phyloP scores from a whole-genome alignment of 176 grass and related monocot species.

The Oryza glaberrima region DNA sequence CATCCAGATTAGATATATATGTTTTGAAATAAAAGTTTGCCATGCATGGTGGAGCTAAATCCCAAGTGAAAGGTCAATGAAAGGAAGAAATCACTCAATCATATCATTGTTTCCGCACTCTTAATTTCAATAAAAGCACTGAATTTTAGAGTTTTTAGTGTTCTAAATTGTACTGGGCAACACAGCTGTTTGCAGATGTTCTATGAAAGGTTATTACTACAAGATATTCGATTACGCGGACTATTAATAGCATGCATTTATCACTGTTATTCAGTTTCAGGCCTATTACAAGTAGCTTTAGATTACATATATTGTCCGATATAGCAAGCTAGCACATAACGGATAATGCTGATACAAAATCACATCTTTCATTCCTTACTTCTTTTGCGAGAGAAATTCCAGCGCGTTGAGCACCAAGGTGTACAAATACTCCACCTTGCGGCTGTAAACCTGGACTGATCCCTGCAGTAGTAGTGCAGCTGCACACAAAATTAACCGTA shows the following conservation, averaged over 20 bases:
- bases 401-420: conserved; percentile 77
- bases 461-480: conserved; percentile 90
- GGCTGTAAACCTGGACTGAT: conserved; percentile 89
- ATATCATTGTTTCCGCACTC: neutral
- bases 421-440: conserved; percentile 97
- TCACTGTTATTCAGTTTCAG: conserved; percentile 16
- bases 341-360: conserved; percentile 11
- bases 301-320: neutral
- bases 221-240: neutral
- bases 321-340: conserved; percentile 9
- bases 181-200: neutral
- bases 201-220: conserved; percentile 7
- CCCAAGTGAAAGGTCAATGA: neutral
- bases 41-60: neutral
- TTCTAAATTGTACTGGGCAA: neutral
- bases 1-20: neutral
- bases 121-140: neutral
- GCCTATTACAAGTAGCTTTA: neutral
- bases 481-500: conserved; percentile 40
- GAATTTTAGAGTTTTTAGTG: neutral
- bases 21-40: neutral
- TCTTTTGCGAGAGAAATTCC: conserved; percentile 91
- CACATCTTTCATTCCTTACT: conserved; percentile 50
- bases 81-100: neutral
- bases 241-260: conserved; percentile 5